A percentile compares a stretch with the other conserved stretches of the same genome.
Conservation (phyloP, 192 early-diverging fungal genomes). For the Ramicandelaber brevisporus region DNA sequence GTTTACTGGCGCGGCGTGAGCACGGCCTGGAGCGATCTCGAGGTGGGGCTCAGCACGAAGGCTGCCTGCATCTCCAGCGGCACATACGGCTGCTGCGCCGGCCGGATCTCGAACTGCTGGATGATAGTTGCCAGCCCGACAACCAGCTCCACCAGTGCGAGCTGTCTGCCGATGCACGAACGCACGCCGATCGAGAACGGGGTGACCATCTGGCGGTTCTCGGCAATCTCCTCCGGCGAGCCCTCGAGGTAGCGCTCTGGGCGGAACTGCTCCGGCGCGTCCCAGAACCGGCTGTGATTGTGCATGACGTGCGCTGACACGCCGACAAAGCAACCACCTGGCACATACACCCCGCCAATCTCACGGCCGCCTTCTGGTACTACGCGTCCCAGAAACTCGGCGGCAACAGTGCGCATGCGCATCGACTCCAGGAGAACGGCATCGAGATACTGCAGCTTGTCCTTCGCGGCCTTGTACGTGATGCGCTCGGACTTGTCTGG, state of each 20-base stretch:
- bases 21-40: too few species aligned
- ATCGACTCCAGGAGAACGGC: conserved; percentile 13
- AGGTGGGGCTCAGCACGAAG: too few species aligned
- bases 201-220: not conserved
- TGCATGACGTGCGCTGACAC: conserved; percentile 7
- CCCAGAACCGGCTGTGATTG: conserved; percentile 4
- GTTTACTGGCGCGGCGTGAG: too few species aligned
- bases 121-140: not conserved
- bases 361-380: conserved; percentile 1
- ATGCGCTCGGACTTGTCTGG: not conserved
- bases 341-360: conserved; percentile 8
- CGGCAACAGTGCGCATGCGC: conserved; percentile 7
- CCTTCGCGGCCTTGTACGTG: conserved; percentile 5
- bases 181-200: not conserved
- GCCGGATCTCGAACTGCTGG: not conserved
- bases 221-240: not conserved
- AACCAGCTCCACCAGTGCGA: not conserved
- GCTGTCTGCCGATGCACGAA: not conserved
- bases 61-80: too few species aligned
- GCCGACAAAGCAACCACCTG: conserved; percentile 4
- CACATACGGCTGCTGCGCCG: too few species aligned
- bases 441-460: conserved; percentile 10
- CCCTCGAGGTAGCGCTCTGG: conserved; percentile 1
- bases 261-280: conserved; percentile 1
- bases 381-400: not conserved